Conservation (phyloP, 2,329 filamentous ascomycete genomes). For the Akanthomyces lecanii region DNA sequence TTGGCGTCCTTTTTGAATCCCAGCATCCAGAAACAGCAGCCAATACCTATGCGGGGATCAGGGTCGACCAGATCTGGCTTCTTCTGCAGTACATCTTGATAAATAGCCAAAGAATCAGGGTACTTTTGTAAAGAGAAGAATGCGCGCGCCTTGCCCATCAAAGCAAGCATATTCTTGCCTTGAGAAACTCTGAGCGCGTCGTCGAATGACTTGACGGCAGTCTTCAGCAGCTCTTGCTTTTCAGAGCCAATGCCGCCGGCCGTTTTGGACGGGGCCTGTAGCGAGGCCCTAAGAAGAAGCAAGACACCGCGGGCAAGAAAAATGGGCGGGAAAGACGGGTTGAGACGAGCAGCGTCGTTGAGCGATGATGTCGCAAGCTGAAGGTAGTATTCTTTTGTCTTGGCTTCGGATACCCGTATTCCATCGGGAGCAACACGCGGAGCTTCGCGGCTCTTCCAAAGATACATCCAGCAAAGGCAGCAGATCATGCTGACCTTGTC, state of each 20-base stretch:
- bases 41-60: conserved; percentile 92
- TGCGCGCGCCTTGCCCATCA: conserved; percentile 83
- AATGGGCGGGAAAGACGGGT: conserved; percentile 85
- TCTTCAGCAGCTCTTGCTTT: conserved; percentile 71
- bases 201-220: conserved; percentile 89
- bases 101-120: conserved; percentile 73
- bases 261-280: conserved; percentile 70
- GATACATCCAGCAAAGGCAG: conserved; percentile 84
- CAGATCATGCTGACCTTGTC: conserved; percentile 83
- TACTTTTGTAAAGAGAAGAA: conserved; percentile 84
- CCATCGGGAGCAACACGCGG: conserved; percentile 59
- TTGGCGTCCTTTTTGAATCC: conserved; percentile 92
- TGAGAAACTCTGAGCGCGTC: conserved; percentile 83
- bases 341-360: conserved; percentile 93
- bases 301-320: conserved; percentile 89
- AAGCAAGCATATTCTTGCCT: conserved; percentile 84
- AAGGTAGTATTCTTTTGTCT: conserved; percentile 90
- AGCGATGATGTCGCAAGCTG: conserved; percentile 85
- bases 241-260: conserved; percentile 67
- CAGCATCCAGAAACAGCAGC: conserved; percentile 95
- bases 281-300: conserved; percentile 79
- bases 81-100: conserved; percentile 81
- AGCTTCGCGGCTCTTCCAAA: conserved; percentile 83
- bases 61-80: conserved; percentile 87
- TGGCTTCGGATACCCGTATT: conserved; percentile 63